phyloP scores from a whole-genome alignment of 202 grass and related monocot genomes.

The Schoenoplectus triqueter region DNA sequence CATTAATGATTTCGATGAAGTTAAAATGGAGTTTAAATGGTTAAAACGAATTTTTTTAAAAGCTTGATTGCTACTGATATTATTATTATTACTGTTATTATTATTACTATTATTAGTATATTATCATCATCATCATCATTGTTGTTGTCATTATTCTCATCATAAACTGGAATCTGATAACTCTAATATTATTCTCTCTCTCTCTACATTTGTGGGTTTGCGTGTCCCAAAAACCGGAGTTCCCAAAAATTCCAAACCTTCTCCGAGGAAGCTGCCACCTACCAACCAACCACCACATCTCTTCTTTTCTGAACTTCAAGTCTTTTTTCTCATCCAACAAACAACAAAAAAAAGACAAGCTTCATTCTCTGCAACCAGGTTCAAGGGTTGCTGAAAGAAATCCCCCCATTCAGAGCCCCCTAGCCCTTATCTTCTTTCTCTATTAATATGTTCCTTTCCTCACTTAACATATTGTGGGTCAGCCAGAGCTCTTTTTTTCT shows the following conservation, averaged over 20 bases:
- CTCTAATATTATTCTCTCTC: not conserved
- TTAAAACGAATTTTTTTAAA: too few relatives aligned
- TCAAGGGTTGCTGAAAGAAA: not conserved
- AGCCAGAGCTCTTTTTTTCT: not conserved
- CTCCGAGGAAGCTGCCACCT: not conserved
- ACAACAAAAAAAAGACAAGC: not conserved
- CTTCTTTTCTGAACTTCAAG: not conserved
- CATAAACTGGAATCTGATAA: conserved; percentile 17
- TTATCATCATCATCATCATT: too few relatives aligned
- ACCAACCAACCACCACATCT: conserved; percentile 12
- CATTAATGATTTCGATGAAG: too few relatives aligned
- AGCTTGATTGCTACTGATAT: too few relatives aligned
- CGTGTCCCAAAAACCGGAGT: not conserved
- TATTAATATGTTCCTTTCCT: not conserved
- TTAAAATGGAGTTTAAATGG: too few relatives aligned
- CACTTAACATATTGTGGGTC: not conserved
- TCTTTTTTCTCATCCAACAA: not conserved
- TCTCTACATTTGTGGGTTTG: not conserved
- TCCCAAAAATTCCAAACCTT: not conserved
- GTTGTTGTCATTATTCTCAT: too few relatives aligned
- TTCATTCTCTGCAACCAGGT: not conserved
- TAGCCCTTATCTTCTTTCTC: not conserved
- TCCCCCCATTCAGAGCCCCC: not conserved
- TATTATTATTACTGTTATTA: too few relatives aligned
- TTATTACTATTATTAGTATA: too few relatives aligned